Conservation (phyloP, 352 stramenopile species). For the Pythium coloratum region DNA sequence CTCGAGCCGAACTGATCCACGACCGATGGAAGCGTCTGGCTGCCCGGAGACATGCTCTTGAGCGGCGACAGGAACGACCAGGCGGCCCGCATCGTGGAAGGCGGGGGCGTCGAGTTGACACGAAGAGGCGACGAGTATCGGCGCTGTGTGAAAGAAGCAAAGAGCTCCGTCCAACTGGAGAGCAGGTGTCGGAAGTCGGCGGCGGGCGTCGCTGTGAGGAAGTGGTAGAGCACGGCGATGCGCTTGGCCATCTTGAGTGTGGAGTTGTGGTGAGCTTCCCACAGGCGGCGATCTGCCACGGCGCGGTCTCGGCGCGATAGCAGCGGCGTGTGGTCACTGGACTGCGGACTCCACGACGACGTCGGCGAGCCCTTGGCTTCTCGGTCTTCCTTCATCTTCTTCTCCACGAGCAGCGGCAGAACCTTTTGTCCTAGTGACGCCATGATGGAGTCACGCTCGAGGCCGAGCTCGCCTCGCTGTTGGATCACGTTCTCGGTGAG, state of each 20-base stretch:
- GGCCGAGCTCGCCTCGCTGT: constrained; percentile 15
- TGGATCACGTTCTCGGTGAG: constrained; percentile 25
- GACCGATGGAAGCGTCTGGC: constrained; percentile 12
- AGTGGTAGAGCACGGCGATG: constrained; percentile 45
- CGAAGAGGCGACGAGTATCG: not conserved
- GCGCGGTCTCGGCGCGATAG: not conserved
- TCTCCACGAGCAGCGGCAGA: constrained; percentile 20
- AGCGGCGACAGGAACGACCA: constrained; percentile 16
- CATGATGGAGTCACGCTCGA: constrained; percentile 19
- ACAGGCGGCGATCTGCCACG: constrained; percentile 29
- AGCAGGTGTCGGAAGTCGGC: constrained; percentile 31
- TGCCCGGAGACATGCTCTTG: not conserved
- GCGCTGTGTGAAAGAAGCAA: not conserved
- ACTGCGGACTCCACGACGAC: constrained; percentile 3
- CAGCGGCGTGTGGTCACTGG: not conserved
- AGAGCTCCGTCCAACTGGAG: constrained; percentile 28
- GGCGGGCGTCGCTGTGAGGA: constrained; percentile 38
- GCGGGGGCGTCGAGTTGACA: constrained; percentile 20
- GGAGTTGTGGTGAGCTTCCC: constrained; percentile 38
- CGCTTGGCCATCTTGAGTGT: constrained; percentile 52
- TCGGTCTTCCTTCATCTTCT: constrained; percentile 14
- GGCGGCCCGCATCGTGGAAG: not conserved
- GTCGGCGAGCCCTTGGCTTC: constrained; percentile 12
- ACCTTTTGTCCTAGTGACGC: constrained; percentile 23
- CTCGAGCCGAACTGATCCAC: not conserved